Base-by-base conservation (phyloP, 129 eudicot genomes). In the Lactuca saligna region DNA sequence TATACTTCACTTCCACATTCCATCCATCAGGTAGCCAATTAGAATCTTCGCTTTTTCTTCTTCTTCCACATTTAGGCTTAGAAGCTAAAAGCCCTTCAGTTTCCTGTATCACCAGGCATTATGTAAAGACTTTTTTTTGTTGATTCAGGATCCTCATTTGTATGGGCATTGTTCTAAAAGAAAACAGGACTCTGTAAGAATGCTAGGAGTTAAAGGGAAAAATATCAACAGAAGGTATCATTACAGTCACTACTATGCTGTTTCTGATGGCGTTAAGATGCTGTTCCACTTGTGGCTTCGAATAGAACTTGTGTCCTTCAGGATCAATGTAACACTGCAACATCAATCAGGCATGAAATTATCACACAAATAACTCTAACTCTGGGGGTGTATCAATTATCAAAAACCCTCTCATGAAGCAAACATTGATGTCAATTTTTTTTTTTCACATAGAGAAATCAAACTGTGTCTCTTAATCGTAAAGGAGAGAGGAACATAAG, bases 11-110 rank as follows among this genome's bases (percentile, higher is more conserved):
- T 69, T 89, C 91, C 72, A 75, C 51, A 16, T 35, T 78, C 96
- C 96, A 89, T 42, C 94, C 96, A 7, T 53, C 66, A 64, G 96
- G 96, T 66, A 89, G 75, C 94, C 91, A 83, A 38, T 57, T 75
- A 32, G 78, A 68, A 80, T 75, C 76, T 38, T 33, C 75, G 11
- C 3, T 9, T 10, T 72, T 70, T 57, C 48, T 65, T 77, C 67
- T 38, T 35, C 56, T 48, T 55, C 51, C 29, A 25, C 29, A 54
- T 63, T 4, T 49, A 25, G 37, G 64, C 34, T 7, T 67, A 17
- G 69, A 20, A 57, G 70, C 53, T 57, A 37, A 54, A 58, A 15
- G 1, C 33, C 35, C 80, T 17, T 50, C 69, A 69, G 62, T 46
- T 37, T 38, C 79, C 77, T 78, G 72, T 56, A 79, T 60, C 60